Evolutionary conservation across 2,329 filamentous ascomycete genomes (phyloP).

Genomic region (Aspergillus awamori): DNA sequence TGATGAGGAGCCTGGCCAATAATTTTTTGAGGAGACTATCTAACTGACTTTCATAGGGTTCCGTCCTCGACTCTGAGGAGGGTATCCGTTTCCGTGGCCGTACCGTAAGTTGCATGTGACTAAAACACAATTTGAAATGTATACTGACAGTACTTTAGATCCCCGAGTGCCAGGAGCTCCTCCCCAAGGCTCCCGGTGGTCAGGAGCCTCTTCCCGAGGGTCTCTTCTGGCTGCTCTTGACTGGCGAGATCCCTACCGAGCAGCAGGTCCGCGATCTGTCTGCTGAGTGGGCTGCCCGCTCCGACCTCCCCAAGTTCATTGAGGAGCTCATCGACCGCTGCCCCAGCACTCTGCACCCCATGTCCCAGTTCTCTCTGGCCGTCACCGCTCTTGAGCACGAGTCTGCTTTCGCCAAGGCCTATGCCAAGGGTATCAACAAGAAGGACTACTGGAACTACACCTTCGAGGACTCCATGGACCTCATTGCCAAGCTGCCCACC

Average conservation of each 20-base stretch:
- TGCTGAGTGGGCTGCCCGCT: conserved; percentile 97
- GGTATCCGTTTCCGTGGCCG: conserved; percentile 99
- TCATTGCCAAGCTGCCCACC: conserved; percentile 98
- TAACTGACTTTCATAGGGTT: conserved; percentile 58
- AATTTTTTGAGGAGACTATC: conserved; percentile 3
- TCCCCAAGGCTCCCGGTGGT: conserved; percentile 95
- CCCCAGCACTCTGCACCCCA: conserved; percentile 97
- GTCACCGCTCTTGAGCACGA: conserved; percentile 98
- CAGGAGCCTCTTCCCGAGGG: conserved; percentile 97
- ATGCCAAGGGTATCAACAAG: conserved; percentile 99
- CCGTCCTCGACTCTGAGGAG: conserved; percentile 96
- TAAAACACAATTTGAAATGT: conserved; percentile 3
- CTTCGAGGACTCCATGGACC: conserved; percentile 99
- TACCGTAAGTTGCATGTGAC: conserved; percentile 60
- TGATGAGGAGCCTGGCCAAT: conserved; percentile 9
- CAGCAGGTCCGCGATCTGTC: conserved; percentile 98
- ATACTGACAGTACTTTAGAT: conserved; percentile 58
- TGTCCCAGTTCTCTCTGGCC: conserved; percentile 98
- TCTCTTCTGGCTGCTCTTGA: conserved; percentile 99
- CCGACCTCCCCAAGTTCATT: conserved; percentile 95
- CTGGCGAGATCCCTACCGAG: conserved; percentile 94
- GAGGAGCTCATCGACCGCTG: conserved; percentile 99
- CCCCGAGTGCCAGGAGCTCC: conserved; percentile 95
- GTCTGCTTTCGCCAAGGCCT: conserved; percentile 96
- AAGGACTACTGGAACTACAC: conserved; percentile 99